Evolutionary conservation across 1,284 basidiomycete species (phyloP), one percentile per base, ranked within the genome.

Genomic region (Exobasidium rhododendri): DNA sequence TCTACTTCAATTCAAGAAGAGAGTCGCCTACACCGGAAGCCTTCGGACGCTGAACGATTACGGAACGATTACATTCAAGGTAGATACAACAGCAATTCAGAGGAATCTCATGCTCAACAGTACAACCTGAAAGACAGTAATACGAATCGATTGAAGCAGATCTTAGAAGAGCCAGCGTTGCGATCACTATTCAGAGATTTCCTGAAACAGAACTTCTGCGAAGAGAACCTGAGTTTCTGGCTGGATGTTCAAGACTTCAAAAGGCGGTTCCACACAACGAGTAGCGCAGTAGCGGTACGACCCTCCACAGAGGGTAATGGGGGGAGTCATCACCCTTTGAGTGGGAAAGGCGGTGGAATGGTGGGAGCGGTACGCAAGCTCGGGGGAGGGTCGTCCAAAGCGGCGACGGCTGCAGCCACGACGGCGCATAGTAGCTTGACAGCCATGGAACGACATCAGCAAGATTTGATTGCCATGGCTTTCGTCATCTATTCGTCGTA

Each of bases 211-310:
- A 97, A 97, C 81, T 97, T 97, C 80, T 97, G 93, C 83, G 94
- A 98, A 80, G 94, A 98, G 84, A 98, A 98, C 79, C 82, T 98
- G 70, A 88, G 89, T 52, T 98, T 97, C 83, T 98, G 93, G 90
- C 81, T 97, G 59, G 96, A 97, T 75, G 94, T 97, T 0, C 87
- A 93, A 80, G 94, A 98, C 79, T 96, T 98, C 83, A 94, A 93
- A 83, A 86, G 89, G 71, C 89, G 93, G 74, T 98, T 98, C 83
- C 89, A 88, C 77, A 97, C 92, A 63, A 96, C 94, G 0, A 94
- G 90, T 3, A 92, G 89, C 71, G 92, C 94, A 4, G 86, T 89
- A 61, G 90, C 91, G 11, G 85, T 86, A 2, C 68, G 68, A 29
- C 35, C 35, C 35, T 13, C 20, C 14, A 13, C n/a, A 24, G 47